Conservation (phyloP, 2,329 filamentous ascomycete species). For the Trichoderma simmonsii region DNA sequence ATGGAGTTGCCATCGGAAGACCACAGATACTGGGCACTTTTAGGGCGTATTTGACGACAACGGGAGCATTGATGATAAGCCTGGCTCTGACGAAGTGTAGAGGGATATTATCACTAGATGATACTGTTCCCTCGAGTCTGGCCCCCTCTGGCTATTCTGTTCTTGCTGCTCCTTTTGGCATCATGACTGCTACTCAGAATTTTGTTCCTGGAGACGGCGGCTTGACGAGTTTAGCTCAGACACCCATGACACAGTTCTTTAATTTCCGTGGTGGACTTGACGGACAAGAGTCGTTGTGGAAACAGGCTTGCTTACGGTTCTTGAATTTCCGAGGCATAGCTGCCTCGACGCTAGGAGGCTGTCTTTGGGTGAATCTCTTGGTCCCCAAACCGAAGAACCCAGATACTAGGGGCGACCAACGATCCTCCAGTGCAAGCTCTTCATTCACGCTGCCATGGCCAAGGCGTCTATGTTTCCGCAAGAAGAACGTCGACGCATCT, state of each 20-base stretch:
- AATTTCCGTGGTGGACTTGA: constrained; percentile 41
- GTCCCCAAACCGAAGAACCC: constrained; percentile 44
- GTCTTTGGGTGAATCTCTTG: constrained; percentile 51
- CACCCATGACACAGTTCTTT: constrained; percentile 51
- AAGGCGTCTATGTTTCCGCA: constrained; percentile 51
- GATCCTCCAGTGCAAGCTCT: constrained; percentile 34
- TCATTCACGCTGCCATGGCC: constrained; percentile 52
- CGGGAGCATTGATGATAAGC: constrained; percentile 51
- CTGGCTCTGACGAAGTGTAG: constrained; percentile 47
- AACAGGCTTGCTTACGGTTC: constrained; percentile 48
- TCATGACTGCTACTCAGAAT: constrained; percentile 32
- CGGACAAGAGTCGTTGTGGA: constrained; percentile 45
- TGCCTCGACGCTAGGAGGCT: constrained; percentile 40
- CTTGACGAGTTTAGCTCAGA: constrained; percentile 44
- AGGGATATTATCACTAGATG: constrained; percentile 46
- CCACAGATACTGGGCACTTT: constrained; percentile 47
- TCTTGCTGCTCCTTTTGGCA: constrained; percentile 54
- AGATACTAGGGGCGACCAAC: constrained; percentile 42
- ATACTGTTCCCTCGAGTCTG: constrained; percentile 39
- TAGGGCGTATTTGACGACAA: constrained; percentile 54
- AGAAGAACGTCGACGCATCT: constrained; percentile 41
- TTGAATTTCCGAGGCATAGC: constrained; percentile 51
- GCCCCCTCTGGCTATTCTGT: constrained; percentile 44
- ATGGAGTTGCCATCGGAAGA: constrained; percentile 21
- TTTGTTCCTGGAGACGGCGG: constrained; percentile 23